These are phyloP conservation scores for Mentha longifolia DNA, from an alignment of 257 asterid genomes.

Conservation along the genomic window DNA sequence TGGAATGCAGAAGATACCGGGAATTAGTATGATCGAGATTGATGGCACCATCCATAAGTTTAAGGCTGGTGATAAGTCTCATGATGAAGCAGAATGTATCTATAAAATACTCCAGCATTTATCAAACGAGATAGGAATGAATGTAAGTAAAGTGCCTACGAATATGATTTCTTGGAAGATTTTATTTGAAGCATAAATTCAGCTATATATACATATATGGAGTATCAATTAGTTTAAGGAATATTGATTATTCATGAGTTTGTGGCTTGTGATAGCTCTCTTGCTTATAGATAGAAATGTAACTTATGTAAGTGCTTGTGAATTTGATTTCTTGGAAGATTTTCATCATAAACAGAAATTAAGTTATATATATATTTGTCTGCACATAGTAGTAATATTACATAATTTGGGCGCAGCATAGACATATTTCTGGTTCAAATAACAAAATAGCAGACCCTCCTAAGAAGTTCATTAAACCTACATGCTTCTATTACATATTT, in stretches of 20 bases:
- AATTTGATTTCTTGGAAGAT: conserved; percentile 32
- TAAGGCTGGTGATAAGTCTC: conserved; percentile 68
- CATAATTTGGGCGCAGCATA: conserved; percentile 26
- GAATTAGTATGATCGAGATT: conserved; percentile 68
- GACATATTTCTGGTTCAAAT: conserved; percentile 20
- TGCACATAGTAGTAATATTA: neutral
- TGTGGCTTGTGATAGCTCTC: conserved; percentile 55
- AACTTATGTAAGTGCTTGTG: conserved; percentile 18
- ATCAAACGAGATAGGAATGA: conserved; percentile 48
- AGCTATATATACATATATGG: neutral
- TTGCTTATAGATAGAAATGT: conserved; percentile 40
- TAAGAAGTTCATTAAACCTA: conserved; percentile 10
- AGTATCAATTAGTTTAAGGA: conserved; percentile 33
- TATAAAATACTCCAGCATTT: conserved; percentile 47
- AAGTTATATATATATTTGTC: neutral
- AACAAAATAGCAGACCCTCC: conserved; percentile 18
- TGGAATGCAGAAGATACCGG: conserved; percentile 66
- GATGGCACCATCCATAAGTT: conserved; percentile 54
- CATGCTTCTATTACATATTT: neutral
- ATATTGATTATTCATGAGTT: conserved; percentile 57
- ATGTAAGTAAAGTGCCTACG: conserved; percentile 31
- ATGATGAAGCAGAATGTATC: conserved; percentile 44
- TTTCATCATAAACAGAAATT: conserved; percentile 5
- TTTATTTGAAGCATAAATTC: conserved; percentile 1
- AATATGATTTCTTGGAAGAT: conserved; percentile 31